Evolutionary conservation across 768 basidiomycete species (phyloP), one percentile per base, ranked within the genome.

Genomic region (Phaeolepiota aurea): DNA sequence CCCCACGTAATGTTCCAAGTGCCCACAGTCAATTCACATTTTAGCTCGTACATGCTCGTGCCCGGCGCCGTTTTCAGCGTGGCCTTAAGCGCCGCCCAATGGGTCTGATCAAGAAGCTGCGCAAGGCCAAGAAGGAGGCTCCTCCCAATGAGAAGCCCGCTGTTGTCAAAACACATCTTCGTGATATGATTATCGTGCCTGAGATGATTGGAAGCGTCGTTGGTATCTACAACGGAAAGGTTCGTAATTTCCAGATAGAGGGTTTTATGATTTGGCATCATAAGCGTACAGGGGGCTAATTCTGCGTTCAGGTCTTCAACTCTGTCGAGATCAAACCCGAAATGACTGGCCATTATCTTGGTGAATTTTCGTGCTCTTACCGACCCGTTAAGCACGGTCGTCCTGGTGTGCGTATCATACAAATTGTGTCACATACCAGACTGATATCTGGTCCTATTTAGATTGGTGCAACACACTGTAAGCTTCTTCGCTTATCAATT

Each of bases 61-160:
- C 94, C 40, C 90, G 96, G 58, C 79, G 96, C 61, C 89, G 94
- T 65, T 99, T 99, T 85, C 87, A 91, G 67, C 88, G 96, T 54
- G 96, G 96, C 56, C 84, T 99, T 56, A 98, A 98, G 76, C 88
- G 93, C 69, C 84, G 85, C 64, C 93, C 96, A 32, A 86, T 99
- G 85, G 91, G 91, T 50, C 80, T 99, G 52, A 97, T 99, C 64
- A 98, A 98, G 78, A 99, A 99, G 70, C 77, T 99, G 54, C 89
- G 96, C 66, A 94, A 96, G 69, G 90, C 96, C 44, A 99, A 99
- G 81, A 98, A 94, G 74, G 92, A 97, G 66, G 91, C 92, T n/a
- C 87, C 80, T 43, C 88, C 94, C 52, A 96, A 97, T 69, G 93
- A 98, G 72, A 98, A 99, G 76, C 96, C 96, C 44, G 77, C 90